Evolutionary conservation across 1,284 basidiomycete genomes (phyloP).

Genomic region (Ustilago crameri): DNA sequence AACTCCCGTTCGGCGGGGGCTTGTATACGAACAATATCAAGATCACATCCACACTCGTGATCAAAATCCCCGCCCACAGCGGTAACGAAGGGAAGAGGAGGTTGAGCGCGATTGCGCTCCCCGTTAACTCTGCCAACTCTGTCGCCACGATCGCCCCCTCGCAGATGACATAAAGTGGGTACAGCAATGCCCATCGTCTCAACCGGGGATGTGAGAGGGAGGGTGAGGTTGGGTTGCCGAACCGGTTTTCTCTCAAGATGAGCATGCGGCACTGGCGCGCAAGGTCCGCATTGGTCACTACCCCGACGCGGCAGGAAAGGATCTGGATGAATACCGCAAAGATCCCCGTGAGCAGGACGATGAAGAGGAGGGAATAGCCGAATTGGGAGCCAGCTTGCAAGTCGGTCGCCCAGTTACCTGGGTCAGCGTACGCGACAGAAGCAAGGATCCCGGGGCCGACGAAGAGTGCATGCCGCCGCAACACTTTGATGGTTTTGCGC

Average conservation of each 20-base stretch:
- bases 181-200: constrained; percentile 69
- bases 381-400: constrained; percentile 65
- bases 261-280: constrained; percentile 54
- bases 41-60: constrained; percentile 86
- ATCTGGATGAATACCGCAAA: constrained; percentile 83
- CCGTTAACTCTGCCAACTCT: constrained; percentile 77
- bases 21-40: constrained; percentile 73
- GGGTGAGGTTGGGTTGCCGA: constrained; percentile 71
- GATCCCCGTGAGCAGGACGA: constrained; percentile 84
- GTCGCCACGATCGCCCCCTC: constrained; percentile 80
- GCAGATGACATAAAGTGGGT: constrained; percentile 71
- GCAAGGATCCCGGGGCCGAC: constrained; percentile 61
- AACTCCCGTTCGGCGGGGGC: constrained; percentile 62
- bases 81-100: constrained; percentile 80
- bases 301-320: constrained; percentile 72
- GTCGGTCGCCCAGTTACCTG: constrained; percentile 67
- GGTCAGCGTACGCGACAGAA: constrained; percentile 61
- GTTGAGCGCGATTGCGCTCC: constrained; percentile 81
- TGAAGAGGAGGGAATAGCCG: constrained; percentile 86
- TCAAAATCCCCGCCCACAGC: constrained; percentile 72
- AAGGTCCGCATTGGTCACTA: constrained; percentile 70
- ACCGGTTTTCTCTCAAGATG: constrained; percentile 47
- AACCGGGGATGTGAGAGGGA: constrained; percentile 78
- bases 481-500: constrained; percentile 17
- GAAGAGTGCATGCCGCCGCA: constrained; percentile 52